Percentiles rank a stretch among this genome's conserved stretches.
phyloP scores from a whole-genome alignment of 2,329 filamentous ascomycete genomes.

The Cercospora sp. region DNA sequence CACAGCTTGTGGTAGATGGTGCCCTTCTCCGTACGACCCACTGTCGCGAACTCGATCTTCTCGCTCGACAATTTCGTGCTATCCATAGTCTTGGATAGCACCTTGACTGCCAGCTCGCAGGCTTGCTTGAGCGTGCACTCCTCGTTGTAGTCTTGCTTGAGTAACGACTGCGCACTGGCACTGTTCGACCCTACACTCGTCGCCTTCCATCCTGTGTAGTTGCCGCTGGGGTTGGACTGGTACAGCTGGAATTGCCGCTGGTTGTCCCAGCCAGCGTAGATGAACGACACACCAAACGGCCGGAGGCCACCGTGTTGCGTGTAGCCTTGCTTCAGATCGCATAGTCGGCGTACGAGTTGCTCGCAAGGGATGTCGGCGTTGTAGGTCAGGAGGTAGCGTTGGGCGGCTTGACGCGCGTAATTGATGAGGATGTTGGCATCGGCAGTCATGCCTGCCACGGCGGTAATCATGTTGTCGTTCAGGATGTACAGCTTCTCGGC shows the following conservation, averaged over 20 bases:
- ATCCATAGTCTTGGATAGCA: constrained; percentile 99
- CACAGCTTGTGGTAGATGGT: constrained; percentile 98
- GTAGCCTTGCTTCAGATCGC: constrained; percentile 98
- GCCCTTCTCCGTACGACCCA: constrained; percentile 90
- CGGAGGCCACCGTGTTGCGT: constrained; percentile 98
- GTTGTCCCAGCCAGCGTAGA: constrained; percentile 97
- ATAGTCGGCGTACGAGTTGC: constrained; percentile 92
- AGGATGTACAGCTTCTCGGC: constrained; percentile 99
- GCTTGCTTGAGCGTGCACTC: constrained; percentile 95
- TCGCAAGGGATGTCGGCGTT: constrained; percentile 99
- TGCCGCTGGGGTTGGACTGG: constrained; percentile 97
- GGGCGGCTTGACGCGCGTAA: constrained; percentile 94
- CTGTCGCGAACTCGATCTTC: constrained; percentile 99
- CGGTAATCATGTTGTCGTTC: constrained; percentile 99
- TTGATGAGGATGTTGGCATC: constrained; percentile 99
- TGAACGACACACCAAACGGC: constrained; percentile 98
- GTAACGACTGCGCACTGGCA: constrained; percentile 89
- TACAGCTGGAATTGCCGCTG: constrained; percentile 97
- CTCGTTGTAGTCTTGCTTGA: constrained; percentile 99
- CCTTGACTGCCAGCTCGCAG: constrained; percentile 96
- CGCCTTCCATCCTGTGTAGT: constrained; percentile 99
- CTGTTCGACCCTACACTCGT: constrained; percentile 98
- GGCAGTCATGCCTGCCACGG: constrained; percentile 97
- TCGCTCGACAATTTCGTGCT: constrained; percentile 98
- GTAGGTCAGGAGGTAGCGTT: constrained; percentile 97